phyloP scores from a whole-genome alignment of 352 stramenopile species.

The Phytophthora megakarya region DNA sequence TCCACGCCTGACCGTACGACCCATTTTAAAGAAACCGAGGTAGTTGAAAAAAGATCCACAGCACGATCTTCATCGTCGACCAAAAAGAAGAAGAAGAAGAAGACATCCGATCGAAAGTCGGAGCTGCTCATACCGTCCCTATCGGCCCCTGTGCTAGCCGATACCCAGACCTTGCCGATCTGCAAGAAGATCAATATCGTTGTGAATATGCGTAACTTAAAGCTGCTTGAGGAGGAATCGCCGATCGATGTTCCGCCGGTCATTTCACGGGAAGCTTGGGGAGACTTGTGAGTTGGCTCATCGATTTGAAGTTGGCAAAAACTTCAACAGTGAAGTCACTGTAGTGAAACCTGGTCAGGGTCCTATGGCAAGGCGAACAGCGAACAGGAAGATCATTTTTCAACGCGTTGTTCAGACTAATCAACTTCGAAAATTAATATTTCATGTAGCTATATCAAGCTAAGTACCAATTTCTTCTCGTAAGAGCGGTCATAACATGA shows the following conservation, averaged over 20 bases:
- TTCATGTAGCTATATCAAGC: neutral
- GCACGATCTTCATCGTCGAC: conserved; percentile 7
- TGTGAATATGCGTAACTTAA: conserved; percentile 48
- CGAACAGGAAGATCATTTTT: neutral
- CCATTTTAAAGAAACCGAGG: conserved; percentile 1
- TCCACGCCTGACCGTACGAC: conserved; percentile 17
- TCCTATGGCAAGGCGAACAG: neutral
- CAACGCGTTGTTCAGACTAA: neutral
- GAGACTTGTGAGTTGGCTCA: neutral
- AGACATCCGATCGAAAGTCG: neutral
- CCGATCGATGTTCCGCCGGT: neutral
- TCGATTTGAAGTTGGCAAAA: conserved; percentile 12
- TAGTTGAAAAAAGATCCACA: conserved; percentile 27
- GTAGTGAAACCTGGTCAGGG: conserved; percentile 14
- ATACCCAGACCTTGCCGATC: conserved; percentile 6
- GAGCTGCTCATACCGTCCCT: conserved; percentile 12
- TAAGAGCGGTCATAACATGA: neutral
- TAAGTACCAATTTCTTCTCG: neutral
- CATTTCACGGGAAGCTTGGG: conserved; percentile 15
- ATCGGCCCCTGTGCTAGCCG: conserved; percentile 20
- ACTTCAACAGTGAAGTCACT: neutral
- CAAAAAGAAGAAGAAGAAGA: conserved; percentile 28
- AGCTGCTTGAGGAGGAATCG: conserved; percentile 21
- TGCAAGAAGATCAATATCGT: conserved; percentile 46
- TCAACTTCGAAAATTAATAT: conserved; percentile 12